These are phyloP conservation scores for Alternaria hordeiaustralica DNA, from an alignment of 2,329 filamentous ascomycete species.

Conservation along the genomic window DNA sequence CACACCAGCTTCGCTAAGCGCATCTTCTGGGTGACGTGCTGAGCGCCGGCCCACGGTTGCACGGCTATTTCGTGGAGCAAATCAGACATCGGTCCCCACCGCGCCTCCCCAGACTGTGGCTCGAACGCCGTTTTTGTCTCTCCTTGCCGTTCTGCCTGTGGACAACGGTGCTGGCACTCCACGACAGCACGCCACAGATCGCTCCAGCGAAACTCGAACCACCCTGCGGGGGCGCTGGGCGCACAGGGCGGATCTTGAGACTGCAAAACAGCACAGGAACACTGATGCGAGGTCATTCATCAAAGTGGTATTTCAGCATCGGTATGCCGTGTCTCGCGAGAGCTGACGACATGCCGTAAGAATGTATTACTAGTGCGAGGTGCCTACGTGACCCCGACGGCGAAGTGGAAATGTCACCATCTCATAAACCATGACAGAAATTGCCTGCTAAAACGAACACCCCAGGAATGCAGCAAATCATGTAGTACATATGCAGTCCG, in stretches of 20 bases:
- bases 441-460: conserved; percentile 11
- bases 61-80: conserved; percentile 28
- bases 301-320: background rate
- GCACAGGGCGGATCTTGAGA: conserved; percentile 5
- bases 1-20: conserved; percentile 20
- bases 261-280: background rate
- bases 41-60: conserved; percentile 19
- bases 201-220: background rate
- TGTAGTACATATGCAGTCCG: conserved; percentile 33
- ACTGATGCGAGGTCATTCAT: background rate
- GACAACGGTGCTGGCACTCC: conserved; percentile 28
- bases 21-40: conserved; percentile 14
- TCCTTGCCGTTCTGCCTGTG: conserved; percentile 16
- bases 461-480: conserved; percentile 38
- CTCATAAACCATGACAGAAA: conserved; percentile 3
- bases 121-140: conserved; percentile 24
- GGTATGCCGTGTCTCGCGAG: conserved; percentile 1
- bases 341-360: conserved; percentile 1
- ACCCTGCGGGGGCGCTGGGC: background rate
- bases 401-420: conserved; percentile 6
- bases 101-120: conserved; percentile 22
- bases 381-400: background rate
- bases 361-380: conserved; percentile 19
- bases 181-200: conserved; percentile 28
- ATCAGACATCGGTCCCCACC: conserved; percentile 18